A percentile compares a stretch with the other conserved stretches of the same genome.
Conservation (phyloP, 2,329 filamentous ascomycete genomes). For the Phoma herbarum region DNA sequence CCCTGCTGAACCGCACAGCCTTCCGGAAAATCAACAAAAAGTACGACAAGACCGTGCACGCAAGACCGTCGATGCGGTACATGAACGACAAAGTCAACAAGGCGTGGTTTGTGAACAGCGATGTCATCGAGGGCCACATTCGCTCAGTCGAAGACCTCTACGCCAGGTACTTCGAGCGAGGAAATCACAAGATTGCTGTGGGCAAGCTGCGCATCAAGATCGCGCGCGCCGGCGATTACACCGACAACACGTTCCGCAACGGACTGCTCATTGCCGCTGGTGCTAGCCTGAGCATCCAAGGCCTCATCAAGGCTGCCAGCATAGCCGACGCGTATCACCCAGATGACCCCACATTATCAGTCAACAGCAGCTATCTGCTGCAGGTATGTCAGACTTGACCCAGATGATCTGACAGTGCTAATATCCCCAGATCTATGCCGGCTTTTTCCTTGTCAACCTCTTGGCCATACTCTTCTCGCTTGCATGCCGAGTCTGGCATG, state of each 20-base stretch:
- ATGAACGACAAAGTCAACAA: slow-evolving; percentile 92
- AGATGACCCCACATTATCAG: slow-evolving; percentile 31
- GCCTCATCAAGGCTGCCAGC: slow-evolving; percentile 51
- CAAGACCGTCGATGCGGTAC: slow-evolving; percentile 79
- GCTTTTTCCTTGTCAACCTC: slow-evolving; percentile 85
- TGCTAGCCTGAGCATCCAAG: slow-evolving; percentile 55
- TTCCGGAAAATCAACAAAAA: slow-evolving; percentile 99
- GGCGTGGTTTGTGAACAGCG: slow-evolving; percentile 90
- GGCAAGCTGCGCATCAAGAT: slow-evolving; percentile 82
- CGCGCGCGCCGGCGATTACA: slow-evolving; percentile 66
- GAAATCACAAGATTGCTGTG: slow-evolving; percentile 89
- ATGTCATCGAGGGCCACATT: slow-evolving; percentile 82
- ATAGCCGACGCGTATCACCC: slow-evolving; percentile 37
- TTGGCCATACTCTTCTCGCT: slow-evolving; percentile 86
- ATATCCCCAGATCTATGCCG: slow-evolving; percentile 77
- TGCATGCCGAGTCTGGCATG: slow-evolving; percentile 83
- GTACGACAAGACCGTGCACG: slow-evolving; percentile 89
- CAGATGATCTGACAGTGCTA: slow-evolving; percentile 15
- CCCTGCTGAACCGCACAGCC: slow-evolving; percentile 86
- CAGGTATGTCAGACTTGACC: slow-evolving; percentile 58
- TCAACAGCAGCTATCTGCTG: slow-evolving; percentile 64
- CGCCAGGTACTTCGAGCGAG: slow-evolving; percentile 90
- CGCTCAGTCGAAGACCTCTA: slow-evolving; percentile 88
- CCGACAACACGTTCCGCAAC: slow-evolving; percentile 66
- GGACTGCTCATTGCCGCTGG: slow-evolving; percentile 58